Conservation (phyloP, 208 protist species). For the Wallacemonas rigidus region DNA sequence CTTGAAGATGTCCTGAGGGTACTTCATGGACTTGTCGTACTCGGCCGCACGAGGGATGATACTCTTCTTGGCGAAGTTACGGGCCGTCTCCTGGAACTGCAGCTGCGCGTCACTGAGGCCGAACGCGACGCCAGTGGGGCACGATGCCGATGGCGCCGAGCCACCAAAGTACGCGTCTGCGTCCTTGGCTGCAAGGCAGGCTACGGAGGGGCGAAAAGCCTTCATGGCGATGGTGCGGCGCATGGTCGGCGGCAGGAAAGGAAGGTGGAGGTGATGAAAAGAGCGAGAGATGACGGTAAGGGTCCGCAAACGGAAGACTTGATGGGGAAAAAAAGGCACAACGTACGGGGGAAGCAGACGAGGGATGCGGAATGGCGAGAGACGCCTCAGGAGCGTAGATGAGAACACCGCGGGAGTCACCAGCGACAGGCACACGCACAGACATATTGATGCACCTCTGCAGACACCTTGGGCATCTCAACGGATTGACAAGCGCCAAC, state of each 20-base stretch:
- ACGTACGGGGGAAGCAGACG: not conserved
- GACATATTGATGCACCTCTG: too few species aligned
- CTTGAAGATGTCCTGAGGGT: constrained; percentile 74
- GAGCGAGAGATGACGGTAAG: not conserved
- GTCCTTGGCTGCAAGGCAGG: constrained; percentile 6
- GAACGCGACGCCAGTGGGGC: constrained; percentile 55
- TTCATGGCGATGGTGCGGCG: constrained; percentile 7
- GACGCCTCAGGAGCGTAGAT: not conserved
- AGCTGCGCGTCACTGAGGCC: constrained; percentile 79
- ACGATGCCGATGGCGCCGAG: constrained; percentile 27
- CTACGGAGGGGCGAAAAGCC: constrained; percentile 13
- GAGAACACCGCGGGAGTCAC: too few species aligned
- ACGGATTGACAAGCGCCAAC: too few species aligned
- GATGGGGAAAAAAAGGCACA: too few species aligned
- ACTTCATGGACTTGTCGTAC: constrained; percentile 74
- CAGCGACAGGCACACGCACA: too few species aligned
- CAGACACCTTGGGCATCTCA: too few species aligned
- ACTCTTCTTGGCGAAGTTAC: constrained; percentile 73
- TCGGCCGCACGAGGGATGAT: constrained; percentile 80
- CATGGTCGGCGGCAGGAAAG: constrained; percentile 1
- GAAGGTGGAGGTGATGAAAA: not conserved
- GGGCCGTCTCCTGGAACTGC: constrained; percentile 72
- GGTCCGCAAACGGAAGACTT: too few species aligned
- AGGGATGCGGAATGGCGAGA: not conserved
- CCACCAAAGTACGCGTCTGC: constrained; percentile 29